phyloP scores from a whole-genome alignment of 2,329 filamentous ascomycete species.

The Claviceps arundinis region DNA sequence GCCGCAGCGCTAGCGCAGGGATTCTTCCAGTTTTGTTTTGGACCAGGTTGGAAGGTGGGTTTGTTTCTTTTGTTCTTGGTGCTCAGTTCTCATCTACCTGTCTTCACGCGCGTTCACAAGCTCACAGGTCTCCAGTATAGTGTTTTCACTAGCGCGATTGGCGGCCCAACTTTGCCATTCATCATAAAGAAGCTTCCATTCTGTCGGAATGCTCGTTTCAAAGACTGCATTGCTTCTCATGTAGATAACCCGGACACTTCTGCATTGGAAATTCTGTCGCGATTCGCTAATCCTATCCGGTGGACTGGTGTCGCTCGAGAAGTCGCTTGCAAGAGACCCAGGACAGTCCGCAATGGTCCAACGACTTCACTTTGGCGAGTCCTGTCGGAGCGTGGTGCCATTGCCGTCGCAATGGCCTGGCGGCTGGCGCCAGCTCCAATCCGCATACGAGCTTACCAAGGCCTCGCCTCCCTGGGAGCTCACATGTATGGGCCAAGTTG shows the following conservation, averaged over 20 bases:
- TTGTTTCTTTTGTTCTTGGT: background rate
- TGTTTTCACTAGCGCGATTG: background rate
- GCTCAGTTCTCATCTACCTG: background rate
- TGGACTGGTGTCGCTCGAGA: background rate
- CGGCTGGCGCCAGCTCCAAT: background rate
- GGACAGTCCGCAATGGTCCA: background rate
- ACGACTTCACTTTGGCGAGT: background rate
- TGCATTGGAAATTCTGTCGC: background rate
- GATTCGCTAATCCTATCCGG: background rate
- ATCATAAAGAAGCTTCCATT: background rate
- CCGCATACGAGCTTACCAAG: conserved; percentile 1
- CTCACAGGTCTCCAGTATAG: background rate
- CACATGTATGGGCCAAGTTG: conserved; percentile 7
- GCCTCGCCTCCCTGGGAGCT: background rate
- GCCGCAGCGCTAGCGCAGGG: conserved; percentile 8
- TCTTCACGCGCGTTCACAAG: background rate
- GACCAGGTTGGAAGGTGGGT: background rate
- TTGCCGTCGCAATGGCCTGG: background rate
- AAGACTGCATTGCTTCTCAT: background rate
- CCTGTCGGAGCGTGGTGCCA: background rate
- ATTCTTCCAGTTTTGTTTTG: conserved; percentile 4
- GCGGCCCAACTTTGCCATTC: background rate
- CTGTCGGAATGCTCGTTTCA: background rate
- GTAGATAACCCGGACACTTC: background rate
- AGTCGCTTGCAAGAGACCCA: background rate